A percentile compares a stretch with the other conserved stretches of the same genome.
phyloP scores from a whole-genome alignment of 345 rosid species.

The Garcia nutans region DNA sequence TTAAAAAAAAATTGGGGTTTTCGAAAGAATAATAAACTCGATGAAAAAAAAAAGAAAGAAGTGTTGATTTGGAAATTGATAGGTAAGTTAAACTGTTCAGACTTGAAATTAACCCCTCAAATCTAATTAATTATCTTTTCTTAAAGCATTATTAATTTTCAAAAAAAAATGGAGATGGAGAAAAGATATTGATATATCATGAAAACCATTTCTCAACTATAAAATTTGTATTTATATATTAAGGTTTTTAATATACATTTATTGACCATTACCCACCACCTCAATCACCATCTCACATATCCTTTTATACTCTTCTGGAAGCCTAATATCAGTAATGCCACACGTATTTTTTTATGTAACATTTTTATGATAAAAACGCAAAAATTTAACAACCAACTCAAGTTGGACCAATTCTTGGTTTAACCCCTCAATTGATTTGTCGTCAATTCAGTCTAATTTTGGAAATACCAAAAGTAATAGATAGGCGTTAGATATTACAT shows the following conservation, averaged over 20 bases:
- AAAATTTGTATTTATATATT: conserved; percentile 9
- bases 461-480: too few species aligned
- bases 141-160: neutral
- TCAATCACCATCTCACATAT: conserved; percentile 3
- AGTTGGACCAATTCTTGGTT: too few species aligned
- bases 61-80: conserved; percentile 9
- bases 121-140: neutral
- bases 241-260: neutral
- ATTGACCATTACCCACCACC: conserved; percentile 41
- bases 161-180: conserved; percentile 10
- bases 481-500: too few species aligned
- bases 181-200: conserved; percentile 22
- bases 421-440: too few species aligned
- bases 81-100: conserved; percentile 12
- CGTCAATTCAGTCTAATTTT: too few species aligned
- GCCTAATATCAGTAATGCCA: neutral
- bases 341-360: too few species aligned
- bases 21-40: neutral
- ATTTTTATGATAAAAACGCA: too few species aligned
- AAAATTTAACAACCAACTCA: too few species aligned
- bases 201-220: conserved; percentile 47
- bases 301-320: conserved; percentile 42
- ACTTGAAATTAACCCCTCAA: neutral
- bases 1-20: neutral
- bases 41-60: too few species aligned